Percentiles rank a stretch among this genome's conserved stretches.
These are phyloP conservation scores for Colletotrichum siamense DNA, from an alignment of 2,329 filamentous ascomycete genomes.

Conservation along the genomic window DNA sequence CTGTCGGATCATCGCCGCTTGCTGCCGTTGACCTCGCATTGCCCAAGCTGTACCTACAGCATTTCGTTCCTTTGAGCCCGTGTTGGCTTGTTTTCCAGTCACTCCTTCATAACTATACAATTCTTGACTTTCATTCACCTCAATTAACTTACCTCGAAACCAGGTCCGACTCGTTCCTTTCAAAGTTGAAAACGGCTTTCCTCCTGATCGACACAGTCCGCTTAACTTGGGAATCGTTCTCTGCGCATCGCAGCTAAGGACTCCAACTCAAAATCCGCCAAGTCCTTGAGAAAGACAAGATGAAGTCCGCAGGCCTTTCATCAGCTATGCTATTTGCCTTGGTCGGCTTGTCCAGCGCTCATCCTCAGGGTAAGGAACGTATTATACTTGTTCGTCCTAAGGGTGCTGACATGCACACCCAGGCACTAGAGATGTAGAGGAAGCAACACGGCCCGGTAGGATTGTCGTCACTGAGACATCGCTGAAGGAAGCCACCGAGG, in stretches of 20 bases:
- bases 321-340: background rate
- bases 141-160: constrained; percentile 17
- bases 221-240: background rate
- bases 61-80: constrained; percentile 25
- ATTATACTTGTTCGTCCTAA: too few relatives aligned
- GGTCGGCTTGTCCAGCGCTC: constrained; percentile 6
- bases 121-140: background rate
- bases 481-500: constrained; percentile 43
- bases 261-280: background rate
- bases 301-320: constrained; percentile 1
- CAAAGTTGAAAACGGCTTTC: background rate
- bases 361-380: constrained; percentile 1
- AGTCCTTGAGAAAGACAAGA: background rate
- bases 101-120: constrained; percentile 22
- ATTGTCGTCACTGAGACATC: constrained; percentile 41
- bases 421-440: constrained; percentile 12
- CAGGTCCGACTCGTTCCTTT: background rate
- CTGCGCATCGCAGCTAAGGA: background rate
- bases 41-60: constrained; percentile 13
- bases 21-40: background rate
- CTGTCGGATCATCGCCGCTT: constrained; percentile 13
- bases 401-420: background rate
- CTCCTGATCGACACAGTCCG: background rate
- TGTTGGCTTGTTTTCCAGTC: constrained; percentile 23
- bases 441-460: constrained; percentile 2